Conservation (phyloP, 768 basidiomycete genomes). For the Termitomyces sp. region DNA sequence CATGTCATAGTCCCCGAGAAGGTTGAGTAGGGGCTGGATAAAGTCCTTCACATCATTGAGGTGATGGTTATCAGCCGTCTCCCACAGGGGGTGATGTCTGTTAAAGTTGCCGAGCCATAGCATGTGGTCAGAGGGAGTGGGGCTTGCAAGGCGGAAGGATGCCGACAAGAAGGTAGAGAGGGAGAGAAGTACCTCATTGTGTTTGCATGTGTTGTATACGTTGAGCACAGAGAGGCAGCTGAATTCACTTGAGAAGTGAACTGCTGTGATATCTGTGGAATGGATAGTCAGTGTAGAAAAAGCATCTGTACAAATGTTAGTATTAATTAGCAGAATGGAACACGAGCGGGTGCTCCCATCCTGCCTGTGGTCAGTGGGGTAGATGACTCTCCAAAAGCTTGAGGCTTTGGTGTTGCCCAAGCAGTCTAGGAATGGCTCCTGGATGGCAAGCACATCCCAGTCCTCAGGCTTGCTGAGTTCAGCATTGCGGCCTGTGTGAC, state of each 20-base stretch:
- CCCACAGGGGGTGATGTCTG: conserved; percentile 5
- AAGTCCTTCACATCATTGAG: background rate
- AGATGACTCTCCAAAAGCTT: background rate
- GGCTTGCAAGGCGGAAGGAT: background rate
- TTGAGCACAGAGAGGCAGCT: background rate
- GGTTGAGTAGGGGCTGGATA: background rate
- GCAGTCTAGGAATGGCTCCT: too few relatives aligned
- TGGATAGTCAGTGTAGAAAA: background rate
- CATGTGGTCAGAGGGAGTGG: background rate
- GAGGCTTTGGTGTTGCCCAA: background rate
- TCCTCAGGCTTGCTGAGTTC: too few relatives aligned
- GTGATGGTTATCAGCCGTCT: background rate
- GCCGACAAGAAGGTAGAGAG: background rate
- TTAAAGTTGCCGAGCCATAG: background rate
- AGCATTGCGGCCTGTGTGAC: too few relatives aligned
- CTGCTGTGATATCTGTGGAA: background rate
- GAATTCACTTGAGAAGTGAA: background rate
- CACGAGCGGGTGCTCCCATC: background rate
- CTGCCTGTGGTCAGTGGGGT: background rate
- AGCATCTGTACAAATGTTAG: conserved; percentile 5
- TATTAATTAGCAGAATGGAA: conserved; percentile 7
- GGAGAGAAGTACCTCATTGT: background rate
- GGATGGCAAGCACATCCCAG: too few relatives aligned
- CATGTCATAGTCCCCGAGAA: background rate
- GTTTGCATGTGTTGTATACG: conserved; percentile 5